phyloP scores from a whole-genome alignment of 176 grass and related monocot genomes.

The Dendrocalamus sinicus region DNA sequence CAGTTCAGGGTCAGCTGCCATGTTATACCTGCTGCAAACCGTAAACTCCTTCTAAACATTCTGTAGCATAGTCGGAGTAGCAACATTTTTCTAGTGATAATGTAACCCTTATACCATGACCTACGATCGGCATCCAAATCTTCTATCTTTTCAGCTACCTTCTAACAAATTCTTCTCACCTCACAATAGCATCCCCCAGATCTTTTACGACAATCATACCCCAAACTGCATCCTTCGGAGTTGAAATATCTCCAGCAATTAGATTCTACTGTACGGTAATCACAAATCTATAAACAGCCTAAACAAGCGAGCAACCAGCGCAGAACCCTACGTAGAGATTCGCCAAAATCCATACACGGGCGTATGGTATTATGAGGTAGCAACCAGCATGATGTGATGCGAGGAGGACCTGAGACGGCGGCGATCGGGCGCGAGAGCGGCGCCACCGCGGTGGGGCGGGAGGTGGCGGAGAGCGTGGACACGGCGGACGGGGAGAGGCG shows the following conservation, averaged over 20 bases:
- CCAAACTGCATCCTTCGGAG: not conserved
- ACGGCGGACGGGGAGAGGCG: conserved; percentile 39
- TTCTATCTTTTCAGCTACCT: not conserved
- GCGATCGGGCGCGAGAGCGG: conserved; percentile 46
- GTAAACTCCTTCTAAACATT: not conserved
- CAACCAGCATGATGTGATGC: conserved; percentile 19
- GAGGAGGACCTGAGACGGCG: conserved; percentile 49
- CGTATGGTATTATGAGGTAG: not conserved
- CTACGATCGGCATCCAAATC: not conserved
- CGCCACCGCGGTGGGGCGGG: conserved; percentile 21
- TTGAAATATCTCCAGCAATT: not conserved
- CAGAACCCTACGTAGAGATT: not conserved
- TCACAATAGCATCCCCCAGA: not conserved
- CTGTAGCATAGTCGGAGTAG: not conserved
- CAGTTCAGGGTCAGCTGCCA: not conserved
- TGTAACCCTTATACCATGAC: not conserved
- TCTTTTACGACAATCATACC: not conserved
- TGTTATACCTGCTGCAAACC: not conserved
- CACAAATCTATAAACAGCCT: conserved; percentile 25
- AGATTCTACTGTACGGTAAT: not conserved
- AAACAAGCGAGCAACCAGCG: conserved; percentile 4
- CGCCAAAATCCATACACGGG: not conserved
- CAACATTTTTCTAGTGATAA: not conserved
- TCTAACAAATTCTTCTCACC: not conserved
- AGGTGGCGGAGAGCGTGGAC: conserved; percentile 42